Base-by-base conservation (phyloP, 1,139 yeast species). In the Yamadazyma trypodendri region DNA sequence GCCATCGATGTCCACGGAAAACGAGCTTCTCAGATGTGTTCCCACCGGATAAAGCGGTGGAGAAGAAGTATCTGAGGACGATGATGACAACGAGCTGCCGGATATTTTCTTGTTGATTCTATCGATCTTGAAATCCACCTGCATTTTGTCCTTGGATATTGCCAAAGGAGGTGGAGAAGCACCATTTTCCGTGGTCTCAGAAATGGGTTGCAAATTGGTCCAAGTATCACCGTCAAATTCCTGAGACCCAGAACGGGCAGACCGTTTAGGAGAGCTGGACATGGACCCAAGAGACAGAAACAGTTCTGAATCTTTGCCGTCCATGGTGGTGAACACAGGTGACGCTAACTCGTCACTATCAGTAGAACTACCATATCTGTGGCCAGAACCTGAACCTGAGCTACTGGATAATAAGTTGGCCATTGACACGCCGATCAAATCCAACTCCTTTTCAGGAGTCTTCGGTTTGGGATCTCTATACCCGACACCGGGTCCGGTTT, bases 1-100 rank as follows among this genome's bases (percentile, higher is more conserved):
- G 1, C 69, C 56, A 55, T 81, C 85, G 21, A 81, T 52, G 51
- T 80, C 78, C 28, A 75, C 50, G 15, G 63, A 68, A 20, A 43
- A 37, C 28, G 49, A 10, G 6, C 18, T 11, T 15, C 16, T 24
- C 15, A n/a, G 18, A 3, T 25, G 25, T 3, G 24, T 15, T 7
- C 22, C 30, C 5, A 20, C 18, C 9, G 40, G 41, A 4, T 35
- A 30, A 12, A 31, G 23, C 22, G 42, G 41, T 6, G 43, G 41
- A 29, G 42, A 35, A 20, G 29, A n/a, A 4, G 28, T 13, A 20
- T 25, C 37, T n/a, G 42, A 29, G 9, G 42, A 39, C 9, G 41
- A 35, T 13, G 41, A 35, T 10, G 39, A 32, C 7, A 40, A 29
- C 10, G 42, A 37, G 24, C 32, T 21, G 10, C 29, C 35, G 2